Conservation (phyloP, 306 rosid genomes). For the Dryas octopetala region DNA sequence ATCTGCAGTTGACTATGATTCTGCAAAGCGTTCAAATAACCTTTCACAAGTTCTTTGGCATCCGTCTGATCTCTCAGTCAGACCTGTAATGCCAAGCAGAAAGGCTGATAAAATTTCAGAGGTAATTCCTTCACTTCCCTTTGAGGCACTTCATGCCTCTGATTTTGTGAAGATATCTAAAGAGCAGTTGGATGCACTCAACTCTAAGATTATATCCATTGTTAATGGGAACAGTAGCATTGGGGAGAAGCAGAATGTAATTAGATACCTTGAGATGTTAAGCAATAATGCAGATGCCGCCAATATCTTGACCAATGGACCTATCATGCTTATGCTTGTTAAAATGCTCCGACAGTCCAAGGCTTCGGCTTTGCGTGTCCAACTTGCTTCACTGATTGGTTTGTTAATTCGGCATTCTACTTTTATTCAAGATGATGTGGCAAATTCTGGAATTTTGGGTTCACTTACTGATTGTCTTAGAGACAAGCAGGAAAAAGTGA, state of each 20-base stretch:
- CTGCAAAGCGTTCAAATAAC: slow-evolving; percentile 55
- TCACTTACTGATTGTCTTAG: slow-evolving; percentile 88
- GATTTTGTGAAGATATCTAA: slow-evolving; percentile 83
- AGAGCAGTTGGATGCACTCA: slow-evolving; percentile 67
- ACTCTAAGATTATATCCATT: slow-evolving; percentile 57
- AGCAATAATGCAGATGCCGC: slow-evolving; percentile 91
- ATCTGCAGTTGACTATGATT: slow-evolving; percentile 58
- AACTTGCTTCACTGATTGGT: slow-evolving; percentile 91
- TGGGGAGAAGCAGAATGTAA: slow-evolving; percentile 84
- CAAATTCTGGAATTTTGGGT: slow-evolving; percentile 83
- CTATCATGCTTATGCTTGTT: slow-evolving; percentile 83
- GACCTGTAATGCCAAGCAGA: slow-evolving; percentile 97
- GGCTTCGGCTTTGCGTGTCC: slow-evolving; percentile 82
- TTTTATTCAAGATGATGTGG: slow-evolving; percentile 74
- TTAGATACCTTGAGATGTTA: slow-evolving; percentile 89
- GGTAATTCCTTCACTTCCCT: slow-evolving; percentile 75
- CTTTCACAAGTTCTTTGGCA: slow-evolving; percentile 83
- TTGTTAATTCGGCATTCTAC: slow-evolving; percentile 91
- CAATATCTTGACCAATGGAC: slow-evolving; percentile 94
- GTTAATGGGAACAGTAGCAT: slow-evolving; percentile 69
- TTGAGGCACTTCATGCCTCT: slow-evolving; percentile 75
- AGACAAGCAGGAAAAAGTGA: slow-evolving; percentile 91
- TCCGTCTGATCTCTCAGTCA: slow-evolving; percentile 89
- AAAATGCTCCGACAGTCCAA: slow-evolving; percentile 88
- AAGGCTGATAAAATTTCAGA: slow-evolving; percentile 78